Conservation (phyloP, 2,329 filamentous ascomycete species). For the Verticillium albo-atrum region DNA sequence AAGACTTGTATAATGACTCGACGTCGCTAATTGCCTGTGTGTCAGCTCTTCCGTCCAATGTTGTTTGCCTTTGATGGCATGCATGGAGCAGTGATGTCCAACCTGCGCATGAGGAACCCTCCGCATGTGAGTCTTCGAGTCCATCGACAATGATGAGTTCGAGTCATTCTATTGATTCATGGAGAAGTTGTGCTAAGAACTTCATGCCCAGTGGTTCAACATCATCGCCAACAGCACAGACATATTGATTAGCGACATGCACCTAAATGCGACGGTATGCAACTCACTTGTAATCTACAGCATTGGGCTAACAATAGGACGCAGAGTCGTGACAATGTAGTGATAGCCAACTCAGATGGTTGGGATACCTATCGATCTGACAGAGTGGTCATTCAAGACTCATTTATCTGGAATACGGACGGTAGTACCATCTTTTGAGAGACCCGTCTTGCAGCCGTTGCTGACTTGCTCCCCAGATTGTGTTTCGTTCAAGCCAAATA, state of each 20-base stretch:
- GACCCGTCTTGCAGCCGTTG: too few relatives aligned
- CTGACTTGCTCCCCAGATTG: conserved; percentile 41
- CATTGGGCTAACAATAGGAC: neutral
- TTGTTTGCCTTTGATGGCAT: conserved; percentile 54
- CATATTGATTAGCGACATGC: conserved; percentile 58
- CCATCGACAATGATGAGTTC: too few relatives aligned
- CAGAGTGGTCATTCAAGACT: conserved; percentile 64
- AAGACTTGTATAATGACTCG: conserved; percentile 55
- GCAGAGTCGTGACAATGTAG: neutral
- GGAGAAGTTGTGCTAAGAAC: too few relatives aligned
- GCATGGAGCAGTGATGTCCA: conserved; percentile 50
- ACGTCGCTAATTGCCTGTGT: conserved; percentile 40
- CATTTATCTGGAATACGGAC: conserved; percentile 59
- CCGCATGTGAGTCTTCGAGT: conserved; percentile 16
- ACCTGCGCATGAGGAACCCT: conserved; percentile 56
- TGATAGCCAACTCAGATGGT: conserved; percentile 52
- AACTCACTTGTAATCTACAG: neutral
- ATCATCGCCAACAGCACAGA: conserved; percentile 63
- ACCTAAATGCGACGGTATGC: conserved; percentile 31
- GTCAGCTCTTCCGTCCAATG: conserved; percentile 51
- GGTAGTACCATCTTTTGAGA: neutral
- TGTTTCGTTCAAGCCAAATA: conserved; percentile 73
- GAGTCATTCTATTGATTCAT: too few relatives aligned
- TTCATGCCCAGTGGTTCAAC: conserved; percentile 43
- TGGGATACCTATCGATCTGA: conserved; percentile 60